Conservation (phyloP, 768 basidiomycete genomes). For the Kwoniella sp. region DNA sequence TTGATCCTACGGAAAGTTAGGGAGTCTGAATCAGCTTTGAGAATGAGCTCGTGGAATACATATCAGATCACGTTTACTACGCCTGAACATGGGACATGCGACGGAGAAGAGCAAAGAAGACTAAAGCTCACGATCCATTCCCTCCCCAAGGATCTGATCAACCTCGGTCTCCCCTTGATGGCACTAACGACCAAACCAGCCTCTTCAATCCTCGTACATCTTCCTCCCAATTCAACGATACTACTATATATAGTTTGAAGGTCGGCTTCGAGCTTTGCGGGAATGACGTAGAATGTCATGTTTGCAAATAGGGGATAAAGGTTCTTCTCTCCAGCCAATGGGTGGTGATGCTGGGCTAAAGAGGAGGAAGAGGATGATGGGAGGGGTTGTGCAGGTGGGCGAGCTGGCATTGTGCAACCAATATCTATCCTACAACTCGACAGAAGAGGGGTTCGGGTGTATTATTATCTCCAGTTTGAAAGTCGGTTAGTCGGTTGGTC, state of each 20-base stretch:
- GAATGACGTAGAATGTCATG: conserved; percentile 47
- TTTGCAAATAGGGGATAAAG: conserved; percentile 49
- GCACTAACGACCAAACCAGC: conserved; percentile 40
- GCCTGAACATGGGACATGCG: too few relatives aligned
- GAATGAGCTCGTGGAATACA: too few relatives aligned
- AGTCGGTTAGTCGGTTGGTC: too few relatives aligned
- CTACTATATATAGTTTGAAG: conserved; percentile 34
- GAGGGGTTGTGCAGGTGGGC: conserved; percentile 31
- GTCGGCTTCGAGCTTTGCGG: conserved; percentile 49
- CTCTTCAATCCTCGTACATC: conserved; percentile 25
- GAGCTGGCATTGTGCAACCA: conserved; percentile 27
- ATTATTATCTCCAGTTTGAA: too few relatives aligned
- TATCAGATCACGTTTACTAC: too few relatives aligned
- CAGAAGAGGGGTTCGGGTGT: too few relatives aligned
- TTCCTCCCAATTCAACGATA: conserved; percentile 51
- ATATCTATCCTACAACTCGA: neutral
- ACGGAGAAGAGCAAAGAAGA: too few relatives aligned
- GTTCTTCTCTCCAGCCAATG: neutral
- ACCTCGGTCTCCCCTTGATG: conserved; percentile 43
- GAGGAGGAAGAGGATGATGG: conserved; percentile 36
- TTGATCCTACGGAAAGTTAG: conserved; percentile 30
- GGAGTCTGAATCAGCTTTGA: too few relatives aligned
- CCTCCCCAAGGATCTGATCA: conserved; percentile 34
- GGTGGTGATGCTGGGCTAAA: neutral
- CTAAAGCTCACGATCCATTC: conserved; percentile 35